Percentiles rank a stretch among this genome's conserved stretches.
Evolutionary conservation across 2,329 filamentous ascomycete genomes (phyloP).

Genomic region (Periconia digitata): DNA sequence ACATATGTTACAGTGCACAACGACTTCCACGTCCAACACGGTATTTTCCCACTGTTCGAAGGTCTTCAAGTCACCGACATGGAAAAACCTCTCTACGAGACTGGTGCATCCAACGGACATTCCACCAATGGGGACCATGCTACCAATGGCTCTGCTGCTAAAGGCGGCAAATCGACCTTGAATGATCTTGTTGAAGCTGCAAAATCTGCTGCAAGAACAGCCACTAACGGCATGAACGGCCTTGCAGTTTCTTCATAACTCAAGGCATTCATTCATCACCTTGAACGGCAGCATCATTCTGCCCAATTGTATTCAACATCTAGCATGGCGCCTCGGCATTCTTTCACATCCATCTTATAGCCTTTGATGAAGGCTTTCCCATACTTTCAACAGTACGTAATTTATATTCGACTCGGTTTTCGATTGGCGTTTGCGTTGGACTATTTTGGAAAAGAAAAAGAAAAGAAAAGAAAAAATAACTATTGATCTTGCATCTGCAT

Average conservation of each 20-base stretch:
- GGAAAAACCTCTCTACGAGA: conserved; percentile 47
- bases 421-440: conserved; percentile 9
- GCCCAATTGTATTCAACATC: conserved; percentile 35
- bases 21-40: conserved; percentile 83
- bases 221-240: conserved; percentile 33
- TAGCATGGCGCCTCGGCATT: conserved; percentile 11
- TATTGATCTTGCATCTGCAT: conserved; percentile 18
- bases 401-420: conserved; percentile 9
- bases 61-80: conserved; percentile 71
- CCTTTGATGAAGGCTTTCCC: conserved; percentile 8
- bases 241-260: conserved; percentile 28
- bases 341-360: conserved; percentile 1
- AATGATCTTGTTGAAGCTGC: conserved; percentile 24
- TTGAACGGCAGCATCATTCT: conserved; percentile 18
- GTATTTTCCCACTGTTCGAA: conserved; percentile 84
- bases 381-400: conserved; percentile 25
- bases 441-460: conserved; percentile 1
- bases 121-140: conserved; percentile 1
- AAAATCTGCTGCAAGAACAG: conserved; percentile 24
- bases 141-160: conserved; percentile 11
- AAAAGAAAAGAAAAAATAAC: conserved; percentile 10
- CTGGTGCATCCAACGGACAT: conserved; percentile 13
- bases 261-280: not conserved
- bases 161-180: conserved; percentile 9
- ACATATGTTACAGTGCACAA: conserved; percentile 72